A percentile compares a stretch with the other conserved stretches of the same genome.
These are phyloP conservation scores for Stygiomarasmius scandens DNA, from an alignment of 1,284 basidiomycete species.

Conservation along the genomic window DNA sequence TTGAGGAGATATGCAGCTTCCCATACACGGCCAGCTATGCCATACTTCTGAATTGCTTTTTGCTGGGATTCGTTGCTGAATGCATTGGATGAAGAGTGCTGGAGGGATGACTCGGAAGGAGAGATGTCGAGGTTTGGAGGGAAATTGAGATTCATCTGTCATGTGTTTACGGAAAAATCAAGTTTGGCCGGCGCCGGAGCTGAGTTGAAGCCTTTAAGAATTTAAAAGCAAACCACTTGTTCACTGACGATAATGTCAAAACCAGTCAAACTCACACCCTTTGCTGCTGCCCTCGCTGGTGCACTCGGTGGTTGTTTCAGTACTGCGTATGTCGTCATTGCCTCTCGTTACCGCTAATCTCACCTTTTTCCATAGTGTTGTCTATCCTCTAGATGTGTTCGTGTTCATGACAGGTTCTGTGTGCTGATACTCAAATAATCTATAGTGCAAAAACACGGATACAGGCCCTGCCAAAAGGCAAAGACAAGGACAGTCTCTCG, in stretches of 20 bases:
- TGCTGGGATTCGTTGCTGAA: constrained; percentile 44
- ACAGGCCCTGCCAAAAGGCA: constrained; percentile 70
- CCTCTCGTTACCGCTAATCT: constrained; percentile 1
- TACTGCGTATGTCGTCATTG: constrained; percentile 74
- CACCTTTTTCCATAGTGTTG: constrained; percentile 56
- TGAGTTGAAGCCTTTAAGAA: background rate
- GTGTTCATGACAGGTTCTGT: constrained; percentile 32
- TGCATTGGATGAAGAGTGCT: background rate
- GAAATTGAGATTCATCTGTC: constrained; percentile 38
- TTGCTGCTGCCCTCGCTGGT: constrained; percentile 92
- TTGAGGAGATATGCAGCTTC: constrained; percentile 71
- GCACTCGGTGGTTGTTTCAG: constrained; percentile 94
- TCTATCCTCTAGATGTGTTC: constrained; percentile 95
- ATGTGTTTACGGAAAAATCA: background rate
- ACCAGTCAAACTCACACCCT: constrained; percentile 77
- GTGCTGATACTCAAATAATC: background rate
- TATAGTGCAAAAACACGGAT: constrained; percentile 92
- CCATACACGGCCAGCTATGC: constrained; percentile 80
- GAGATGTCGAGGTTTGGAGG: constrained; percentile 42
- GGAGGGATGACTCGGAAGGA: constrained; percentile 29
- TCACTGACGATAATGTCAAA: constrained; percentile 62
- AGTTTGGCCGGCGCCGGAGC: background rate
- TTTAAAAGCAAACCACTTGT: constrained; percentile 9
- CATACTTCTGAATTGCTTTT: constrained; percentile 65
- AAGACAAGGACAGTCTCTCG: constrained; percentile 57